Conservation (phyloP, 2,329 filamentous ascomycete genomes). For the Raffaelea arxii region DNA sequence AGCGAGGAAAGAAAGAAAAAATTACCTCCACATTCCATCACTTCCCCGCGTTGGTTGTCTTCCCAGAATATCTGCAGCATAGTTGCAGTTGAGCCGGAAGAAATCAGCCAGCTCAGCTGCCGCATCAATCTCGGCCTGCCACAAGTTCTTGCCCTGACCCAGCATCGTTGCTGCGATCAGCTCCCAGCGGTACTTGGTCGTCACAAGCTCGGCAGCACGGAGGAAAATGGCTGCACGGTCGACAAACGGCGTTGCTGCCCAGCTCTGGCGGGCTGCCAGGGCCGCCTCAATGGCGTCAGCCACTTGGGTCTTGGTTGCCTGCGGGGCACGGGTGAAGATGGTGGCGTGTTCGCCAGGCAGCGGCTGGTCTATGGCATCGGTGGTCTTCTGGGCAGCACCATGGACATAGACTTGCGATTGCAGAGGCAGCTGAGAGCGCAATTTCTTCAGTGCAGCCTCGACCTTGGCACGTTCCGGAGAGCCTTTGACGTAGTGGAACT, state of each 20-base stretch:
- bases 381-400: not conserved
- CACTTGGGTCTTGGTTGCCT: conserved; percentile 30
- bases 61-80: conserved; percentile 68
- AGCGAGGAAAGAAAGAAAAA: conserved; percentile 66
- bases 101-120: conserved; percentile 90
- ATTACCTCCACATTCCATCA: conserved; percentile 76
- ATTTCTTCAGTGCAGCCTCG: not conserved
- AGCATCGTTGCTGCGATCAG: conserved; percentile 93
- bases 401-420: not conserved
- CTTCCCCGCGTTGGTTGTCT: conserved; percentile 86
- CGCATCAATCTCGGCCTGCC: conserved; percentile 94
- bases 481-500: not conserved
- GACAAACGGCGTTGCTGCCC: conserved; percentile 81
- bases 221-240: conserved; percentile 88
- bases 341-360: not conserved
- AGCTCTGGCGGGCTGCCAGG: conserved; percentile 69
- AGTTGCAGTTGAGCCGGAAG: not conserved
- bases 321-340: not conserved
- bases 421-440: not conserved
- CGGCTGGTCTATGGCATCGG: not conserved
- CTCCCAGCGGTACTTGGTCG: conserved; percentile 87
- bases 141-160: conserved; percentile 94
- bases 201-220: conserved; percentile 84
- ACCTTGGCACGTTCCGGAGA: not conserved
- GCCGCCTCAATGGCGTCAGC: conserved; percentile 71